Evolutionary conservation across 345 rosid species (phyloP).

Genomic region (Corchorus capsularis): DNA sequence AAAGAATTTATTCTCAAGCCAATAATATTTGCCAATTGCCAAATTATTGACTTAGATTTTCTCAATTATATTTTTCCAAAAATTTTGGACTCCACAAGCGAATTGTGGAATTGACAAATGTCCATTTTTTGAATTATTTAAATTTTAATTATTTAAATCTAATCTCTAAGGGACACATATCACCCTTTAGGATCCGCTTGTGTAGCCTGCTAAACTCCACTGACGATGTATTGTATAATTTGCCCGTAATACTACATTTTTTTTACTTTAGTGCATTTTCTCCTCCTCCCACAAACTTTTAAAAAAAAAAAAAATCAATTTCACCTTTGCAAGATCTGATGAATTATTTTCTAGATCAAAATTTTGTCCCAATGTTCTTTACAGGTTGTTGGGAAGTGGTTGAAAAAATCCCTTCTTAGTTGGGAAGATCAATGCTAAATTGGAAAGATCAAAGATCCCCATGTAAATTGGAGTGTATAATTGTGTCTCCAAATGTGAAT

Average conservation of each 20-base stretch:
- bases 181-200: no score
- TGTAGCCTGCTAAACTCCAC: no score
- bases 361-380: neutral
- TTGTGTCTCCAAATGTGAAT: neutral
- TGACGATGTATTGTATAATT: no score
- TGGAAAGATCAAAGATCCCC: neutral
- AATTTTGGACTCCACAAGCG: no score
- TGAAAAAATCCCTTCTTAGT: neutral
- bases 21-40: neutral
- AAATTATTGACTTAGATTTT: neutral
- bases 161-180: no score
- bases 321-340: neutral
- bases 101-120: no score
- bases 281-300: neutral
- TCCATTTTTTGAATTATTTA: no score
- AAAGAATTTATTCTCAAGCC: conserved; percentile 7
- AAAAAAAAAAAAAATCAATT: no score
- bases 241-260: no score
- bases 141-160: no score
- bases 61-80: no score
- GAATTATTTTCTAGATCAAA: neutral
- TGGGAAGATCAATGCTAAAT: neutral
- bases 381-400: neutral
- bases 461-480: neutral
- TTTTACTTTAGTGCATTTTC: neutral